A percentile compares a stretch with the other conserved stretches of the same genome.
Evolutionary conservation across 768 basidiomycete genomes (phyloP).

Genomic region (Russula sp.): DNA sequence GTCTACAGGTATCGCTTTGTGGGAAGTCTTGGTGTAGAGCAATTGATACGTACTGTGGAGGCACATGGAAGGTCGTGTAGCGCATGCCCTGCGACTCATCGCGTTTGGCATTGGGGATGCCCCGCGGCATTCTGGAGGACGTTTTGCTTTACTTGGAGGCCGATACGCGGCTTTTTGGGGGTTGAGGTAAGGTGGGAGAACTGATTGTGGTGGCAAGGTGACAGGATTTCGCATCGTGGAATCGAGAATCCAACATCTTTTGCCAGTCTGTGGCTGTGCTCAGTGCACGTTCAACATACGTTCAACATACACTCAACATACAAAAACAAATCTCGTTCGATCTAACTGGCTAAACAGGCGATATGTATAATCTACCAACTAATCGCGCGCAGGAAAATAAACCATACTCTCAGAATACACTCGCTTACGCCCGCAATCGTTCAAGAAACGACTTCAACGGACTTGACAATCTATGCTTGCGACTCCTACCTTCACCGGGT

Average conservation of each 20-base stretch:
- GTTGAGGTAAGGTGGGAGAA: background rate
- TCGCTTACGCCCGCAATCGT: constrained; percentile 14
- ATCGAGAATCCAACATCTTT: background rate
- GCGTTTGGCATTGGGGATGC: constrained; percentile 71
- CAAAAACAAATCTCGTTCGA: background rate
- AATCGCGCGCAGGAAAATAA: background rate
- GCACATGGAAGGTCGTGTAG: constrained; percentile 78
- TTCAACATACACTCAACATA: no score
- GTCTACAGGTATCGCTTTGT: constrained; percentile 34
- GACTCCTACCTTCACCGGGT: constrained; percentile 1
- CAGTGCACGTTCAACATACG: background rate
- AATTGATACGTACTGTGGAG: constrained; percentile 36
- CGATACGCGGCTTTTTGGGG: background rate
- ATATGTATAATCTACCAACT: background rate
- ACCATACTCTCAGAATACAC: background rate
- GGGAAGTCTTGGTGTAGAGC: background rate
- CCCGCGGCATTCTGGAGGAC: constrained; percentile 59
- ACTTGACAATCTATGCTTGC: constrained; percentile 19
- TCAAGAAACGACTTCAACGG: constrained; percentile 23
- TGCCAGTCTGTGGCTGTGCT: background rate
- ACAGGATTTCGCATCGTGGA: background rate
- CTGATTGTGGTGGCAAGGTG: background rate
- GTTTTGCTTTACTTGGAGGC: constrained; percentile 1
- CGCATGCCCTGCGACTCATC: constrained; percentile 73
- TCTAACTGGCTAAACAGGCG: background rate